Evolutionary conservation across 1,139 yeast genomes (phyloP).

Genomic region (Kodamaea sp.): DNA sequence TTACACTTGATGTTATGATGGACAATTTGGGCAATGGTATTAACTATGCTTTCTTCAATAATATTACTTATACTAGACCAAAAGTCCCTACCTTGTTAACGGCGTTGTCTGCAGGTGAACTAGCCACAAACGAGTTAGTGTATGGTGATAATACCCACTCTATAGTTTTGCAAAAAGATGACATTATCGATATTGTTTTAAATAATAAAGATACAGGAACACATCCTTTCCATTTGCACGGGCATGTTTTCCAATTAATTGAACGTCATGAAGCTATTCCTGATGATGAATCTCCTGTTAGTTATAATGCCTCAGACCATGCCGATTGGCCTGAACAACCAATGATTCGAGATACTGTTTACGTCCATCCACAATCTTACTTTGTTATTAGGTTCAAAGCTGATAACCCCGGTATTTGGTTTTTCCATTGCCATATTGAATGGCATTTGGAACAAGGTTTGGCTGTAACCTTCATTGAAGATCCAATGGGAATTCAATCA

Average conservation of each 20-base stretch:
- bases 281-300: slow-evolving; percentile 35
- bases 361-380: slow-evolving; percentile 65
- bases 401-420: slow-evolving; percentile 61
- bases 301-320: slow-evolving; percentile 37
- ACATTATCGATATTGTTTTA: slow-evolving; percentile 60
- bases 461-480: slow-evolving; percentile 50
- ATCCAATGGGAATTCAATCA: slow-evolving; percentile 55
- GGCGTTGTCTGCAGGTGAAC: slow-evolving; percentile 66
- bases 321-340: slow-evolving; percentile 48
- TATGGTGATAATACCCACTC: slow-evolving; percentile 80
- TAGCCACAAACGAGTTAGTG: slow-evolving; percentile 42
- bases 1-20: slow-evolving; percentile 70
- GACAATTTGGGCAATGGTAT: slow-evolving; percentile 77
- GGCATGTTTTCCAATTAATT: slow-evolving; percentile 67
- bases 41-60: slow-evolving; percentile 88
- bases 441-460: slow-evolving; percentile 65
- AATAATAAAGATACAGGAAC: slow-evolving; percentile 73
- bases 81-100: slow-evolving; percentile 79
- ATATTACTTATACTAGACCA: slow-evolving; percentile 71
- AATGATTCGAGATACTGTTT: slow-evolving; percentile 65
- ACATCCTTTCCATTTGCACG: slow-evolving; percentile 90
- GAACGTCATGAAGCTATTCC: slow-evolving; percentile 34
- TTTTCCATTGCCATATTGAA: slow-evolving; percentile 63
- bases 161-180: slow-evolving; percentile 65
- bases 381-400: slow-evolving; percentile 57